Evolutionary conservation across 331 rosid species (phyloP), one percentile per base, ranked within the genome.

Genomic region (Rhamnella rubrinervis): DNA sequence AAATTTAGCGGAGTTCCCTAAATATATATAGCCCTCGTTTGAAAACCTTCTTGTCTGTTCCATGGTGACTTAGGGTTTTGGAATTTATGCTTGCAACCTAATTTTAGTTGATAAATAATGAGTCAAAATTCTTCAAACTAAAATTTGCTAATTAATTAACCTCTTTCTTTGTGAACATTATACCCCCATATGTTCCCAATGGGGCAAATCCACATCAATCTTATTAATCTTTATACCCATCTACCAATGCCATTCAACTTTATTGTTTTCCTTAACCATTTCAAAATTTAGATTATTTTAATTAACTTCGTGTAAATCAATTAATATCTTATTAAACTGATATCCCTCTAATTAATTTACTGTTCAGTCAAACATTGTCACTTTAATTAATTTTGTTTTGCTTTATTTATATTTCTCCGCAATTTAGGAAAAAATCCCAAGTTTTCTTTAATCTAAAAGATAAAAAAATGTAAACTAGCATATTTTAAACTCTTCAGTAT

Each of bases 11-110:
- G 65, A 69, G 16, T 61, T 81, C 63, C 61, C 72, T 61, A 23
- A 57, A 56, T 35, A 61, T n/a, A 41, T 41, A 41, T 25, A 46
- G 74, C 50, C 75, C 78, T 76, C 75, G 82, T 85, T 76, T 76
- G 73, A 28, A 63, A 66, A 65, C 63, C 69, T 81, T 53, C 39
- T 78, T 75, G 82, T 78, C 80, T 82, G 67, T 63, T 73, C 61
- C 61, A 11, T 35, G 31, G 20, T 66, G 67, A 57, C 58, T 59
- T 72, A 53, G 81, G 77, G 62, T 71, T 65, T 78, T 19, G 53
- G 52, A n/a, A 75, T 59, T 74, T 77, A 65, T 64, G 57, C 77
- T 65, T 76, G 68, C 65, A 79, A 73, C 82, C 66, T 58, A 75
- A 75, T 44, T 44, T 40, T 11, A 10, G 81, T 68, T 74, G 70